phyloP scores from a whole-genome alignment of 2,329 filamentous ascomycete species.

The Aspergillus sp. region DNA sequence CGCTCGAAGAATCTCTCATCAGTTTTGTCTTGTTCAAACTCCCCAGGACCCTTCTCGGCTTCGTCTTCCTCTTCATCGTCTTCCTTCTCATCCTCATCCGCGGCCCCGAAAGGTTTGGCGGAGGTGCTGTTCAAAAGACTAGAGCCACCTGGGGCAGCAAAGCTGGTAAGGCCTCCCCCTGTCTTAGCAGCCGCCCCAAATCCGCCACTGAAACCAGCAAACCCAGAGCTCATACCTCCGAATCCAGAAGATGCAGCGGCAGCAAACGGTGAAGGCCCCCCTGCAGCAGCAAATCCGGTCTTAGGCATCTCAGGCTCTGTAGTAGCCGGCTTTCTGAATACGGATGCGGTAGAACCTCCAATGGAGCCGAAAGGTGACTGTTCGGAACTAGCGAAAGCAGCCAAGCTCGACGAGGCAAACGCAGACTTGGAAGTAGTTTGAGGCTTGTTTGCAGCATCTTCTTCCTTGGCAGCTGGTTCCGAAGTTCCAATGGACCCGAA shows the following conservation, averaged over 20 bases:
- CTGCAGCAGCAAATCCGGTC: constrained; percentile 25
- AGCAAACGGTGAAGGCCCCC: constrained; percentile 24
- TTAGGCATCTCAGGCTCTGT: constrained; percentile 15
- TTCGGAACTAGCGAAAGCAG: constrained; percentile 55
- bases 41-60: constrained; percentile 38
- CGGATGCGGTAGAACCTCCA: constrained; percentile 41
- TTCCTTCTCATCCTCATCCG: constrained; percentile 48
- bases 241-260: constrained; percentile 31
- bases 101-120: constrained; percentile 66
- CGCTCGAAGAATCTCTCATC: constrained; percentile 49
- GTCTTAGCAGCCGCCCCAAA: constrained; percentile 46
- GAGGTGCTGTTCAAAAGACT: constrained; percentile 34
- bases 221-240: constrained; percentile 30
- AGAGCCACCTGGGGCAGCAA: constrained; percentile 56
- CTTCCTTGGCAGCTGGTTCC: constrained; percentile 19
- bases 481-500: constrained; percentile 31
- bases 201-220: constrained; percentile 32
- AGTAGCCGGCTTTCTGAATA: constrained; percentile 26
- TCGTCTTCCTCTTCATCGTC: constrained; percentile 48
- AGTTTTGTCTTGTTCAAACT: constrained; percentile 45
- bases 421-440: constrained; percentile 51
- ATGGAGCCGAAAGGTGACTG: constrained; percentile 59
- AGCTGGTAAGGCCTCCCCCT: constrained; percentile 52
- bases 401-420: constrained; percentile 63
- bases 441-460: constrained; percentile 15